Base-by-base conservation (phyloP, 2,329 filamentous ascomycete species). In the Fusarium pseudocircinatum region DNA sequence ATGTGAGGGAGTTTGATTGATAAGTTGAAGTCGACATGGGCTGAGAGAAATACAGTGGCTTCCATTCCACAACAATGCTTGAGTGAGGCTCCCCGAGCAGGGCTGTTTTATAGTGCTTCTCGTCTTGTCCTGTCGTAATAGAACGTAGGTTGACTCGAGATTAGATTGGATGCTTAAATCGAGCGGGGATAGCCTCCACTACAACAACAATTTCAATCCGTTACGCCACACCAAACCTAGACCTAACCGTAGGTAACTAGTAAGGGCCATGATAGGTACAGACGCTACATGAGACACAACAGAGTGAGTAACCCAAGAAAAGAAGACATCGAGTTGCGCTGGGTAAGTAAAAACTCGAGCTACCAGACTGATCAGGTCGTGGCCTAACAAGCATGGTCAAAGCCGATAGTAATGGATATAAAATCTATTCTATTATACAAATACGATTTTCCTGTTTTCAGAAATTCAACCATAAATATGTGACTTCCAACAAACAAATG, bases 401-500 rank as follows among this genome's bases (percentile, higher is more conserved):
- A n/a, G 28, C 12, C 12, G 46, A 14, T n/a, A 49, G 22, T 53
- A 16, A 37, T 20, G 36, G 36, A 37, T 22, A 14, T 40, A n/a
- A 54, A 28, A n/a, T 13, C 11, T n/a, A 30, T n/a, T 26, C 8
- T 28, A 30, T 22, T 26, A 6, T 26, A 36, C 49, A 36, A 11
- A 36, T 40, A 14, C 14, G 6, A 37, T 53, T 37, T 37, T 39
- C 34, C 50, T 16, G 22, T 37, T 52, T 37, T 22, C 34, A 26
- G 36, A 53, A 26, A 26, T 22, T 37, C n/a, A 53, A 22, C 32
- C 32, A 20, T 28, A 42, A 32, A 43, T 36, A 53, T 43, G 15
- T 24, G 30, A 34, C 46, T 66, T 57, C 46, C 49, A 40, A 57
- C 24, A 28, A 56, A 47, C 47, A 50, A 69, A 54, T 63, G 42